Conservation (phyloP, 2,329 filamentous ascomycete species). For the Nannizziopsis barbatae region DNA sequence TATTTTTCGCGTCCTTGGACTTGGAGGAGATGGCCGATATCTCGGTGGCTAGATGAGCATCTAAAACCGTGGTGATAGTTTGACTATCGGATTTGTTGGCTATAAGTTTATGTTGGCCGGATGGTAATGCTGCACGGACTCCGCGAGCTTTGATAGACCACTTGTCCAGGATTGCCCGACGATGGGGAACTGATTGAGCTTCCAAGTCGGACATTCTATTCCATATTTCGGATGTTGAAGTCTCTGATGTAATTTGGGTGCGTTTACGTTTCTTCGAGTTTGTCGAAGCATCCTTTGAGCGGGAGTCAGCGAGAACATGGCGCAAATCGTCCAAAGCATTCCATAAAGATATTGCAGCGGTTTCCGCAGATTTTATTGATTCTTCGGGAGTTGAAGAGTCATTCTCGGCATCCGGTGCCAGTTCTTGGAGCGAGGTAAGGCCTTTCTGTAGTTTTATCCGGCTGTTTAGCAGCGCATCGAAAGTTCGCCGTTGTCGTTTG, state of each 20-base stretch:
- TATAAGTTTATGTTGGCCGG: constrained; percentile 46
- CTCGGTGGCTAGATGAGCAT: constrained; percentile 36
- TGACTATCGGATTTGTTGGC: constrained; percentile 45
- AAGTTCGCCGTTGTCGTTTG: constrained; percentile 71
- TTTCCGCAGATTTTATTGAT: constrained; percentile 66
- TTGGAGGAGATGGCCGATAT: constrained; percentile 21
- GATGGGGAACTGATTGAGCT: constrained; percentile 45
- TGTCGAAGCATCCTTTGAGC: constrained; percentile 23
- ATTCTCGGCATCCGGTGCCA: constrained; percentile 45
- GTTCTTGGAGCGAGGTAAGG: constrained; percentile 62
- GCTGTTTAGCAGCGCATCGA: constrained; percentile 78
- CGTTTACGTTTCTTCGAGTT: constrained; percentile 38
- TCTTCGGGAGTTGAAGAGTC: constrained; percentile 29
- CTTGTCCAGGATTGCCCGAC: constrained; percentile 68
- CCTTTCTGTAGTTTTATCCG: constrained; percentile 91
- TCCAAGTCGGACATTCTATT: constrained; percentile 58
- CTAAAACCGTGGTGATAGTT: constrained; percentile 34
- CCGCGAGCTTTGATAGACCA: constrained; percentile 74
- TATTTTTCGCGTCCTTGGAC: constrained; percentile 8
- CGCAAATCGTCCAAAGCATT: constrained; percentile 49
- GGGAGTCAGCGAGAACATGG: constrained; percentile 29
- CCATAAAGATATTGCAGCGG: constrained; percentile 74
- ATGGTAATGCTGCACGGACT: constrained; percentile 38
- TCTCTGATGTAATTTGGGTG: constrained; percentile 36
- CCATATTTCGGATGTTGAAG: constrained; percentile 59